Evolutionary conservation across 148 eudicot species (phyloP).

Genomic region (Simmondsia chinensis): DNA sequence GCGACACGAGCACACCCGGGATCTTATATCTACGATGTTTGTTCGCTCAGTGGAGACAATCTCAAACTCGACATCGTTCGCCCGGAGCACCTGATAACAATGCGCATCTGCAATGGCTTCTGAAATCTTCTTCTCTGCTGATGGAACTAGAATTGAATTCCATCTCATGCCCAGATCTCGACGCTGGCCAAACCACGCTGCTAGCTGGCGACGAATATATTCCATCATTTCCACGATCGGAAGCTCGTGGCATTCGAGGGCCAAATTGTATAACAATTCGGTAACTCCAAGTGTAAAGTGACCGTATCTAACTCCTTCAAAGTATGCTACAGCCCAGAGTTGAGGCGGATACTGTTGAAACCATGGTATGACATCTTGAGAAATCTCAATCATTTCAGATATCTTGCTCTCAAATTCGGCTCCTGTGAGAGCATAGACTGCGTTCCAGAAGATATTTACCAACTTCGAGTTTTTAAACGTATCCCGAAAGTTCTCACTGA

Average conservation of each 20-base stretch:
- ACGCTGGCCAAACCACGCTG: conserved; percentile 64
- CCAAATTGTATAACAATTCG: conserved; percentile 80
- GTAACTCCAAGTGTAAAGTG: conserved; percentile 78
- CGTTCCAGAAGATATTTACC: conserved; percentile 96
- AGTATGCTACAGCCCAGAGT: conserved; percentile 93
- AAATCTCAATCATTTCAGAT: conserved; percentile 80
- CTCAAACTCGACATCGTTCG: conserved; percentile 97
- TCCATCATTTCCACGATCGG: conserved; percentile 97
- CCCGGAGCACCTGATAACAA: conserved; percentile 93
- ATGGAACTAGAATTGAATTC: conserved; percentile 78
- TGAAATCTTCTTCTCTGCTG: conserved; percentile 71
- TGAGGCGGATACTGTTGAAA: conserved; percentile 70
- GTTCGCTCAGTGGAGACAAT: conserved; percentile 95
- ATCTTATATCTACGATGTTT: conserved; percentile 82
- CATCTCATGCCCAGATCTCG: conserved; percentile 42
- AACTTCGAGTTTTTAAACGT: conserved; percentile 85
- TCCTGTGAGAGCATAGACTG: conserved; percentile 83
- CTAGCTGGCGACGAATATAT: conserved; percentile 62
- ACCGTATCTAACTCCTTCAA: conserved; percentile 91
- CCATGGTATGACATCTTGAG: conserved; percentile 69
- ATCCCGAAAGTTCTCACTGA: conserved; percentile 92
- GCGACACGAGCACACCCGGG: conserved; percentile 76
- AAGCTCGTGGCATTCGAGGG: conserved; percentile 88
- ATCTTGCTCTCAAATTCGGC: conserved; percentile 75
- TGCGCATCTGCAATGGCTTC: conserved; percentile 85